A percentile compares a stretch with the other conserved stretches of the same genome.
phyloP scores from a whole-genome alignment of 2,329 filamentous ascomycete species.

The Coleophoma cylindrospora region DNA sequence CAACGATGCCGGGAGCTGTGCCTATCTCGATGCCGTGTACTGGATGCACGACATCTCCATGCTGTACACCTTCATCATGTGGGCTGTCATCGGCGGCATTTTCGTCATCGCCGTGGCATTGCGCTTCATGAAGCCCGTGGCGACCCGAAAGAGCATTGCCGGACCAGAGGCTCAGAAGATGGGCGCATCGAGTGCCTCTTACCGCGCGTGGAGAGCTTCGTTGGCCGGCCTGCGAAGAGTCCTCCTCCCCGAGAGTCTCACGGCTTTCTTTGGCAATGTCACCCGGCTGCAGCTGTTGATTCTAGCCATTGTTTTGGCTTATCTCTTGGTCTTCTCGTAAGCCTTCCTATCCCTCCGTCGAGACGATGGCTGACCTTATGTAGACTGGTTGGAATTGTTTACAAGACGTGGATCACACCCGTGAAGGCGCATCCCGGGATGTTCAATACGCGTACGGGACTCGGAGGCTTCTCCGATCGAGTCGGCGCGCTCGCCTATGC shows the following conservation, averaged over 20 bases:
- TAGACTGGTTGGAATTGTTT: constrained; percentile 58
- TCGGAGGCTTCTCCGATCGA: constrained; percentile 66
- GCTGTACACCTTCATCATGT: constrained; percentile 51
- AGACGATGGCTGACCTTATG: constrained; percentile 1
- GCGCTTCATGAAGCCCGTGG: constrained; percentile 22
- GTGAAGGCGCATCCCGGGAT: constrained; percentile 46
- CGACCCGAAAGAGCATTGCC: constrained; percentile 15
- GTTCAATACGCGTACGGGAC: constrained; percentile 58
- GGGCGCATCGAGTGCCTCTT: constrained; percentile 12
- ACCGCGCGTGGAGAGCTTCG: constrained; percentile 14
- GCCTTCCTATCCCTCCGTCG: constrained; percentile 6
- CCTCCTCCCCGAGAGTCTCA: constrained; percentile 56
- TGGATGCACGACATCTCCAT: constrained; percentile 47
- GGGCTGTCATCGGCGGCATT: constrained; percentile 45
- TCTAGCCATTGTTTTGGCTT: constrained; percentile 50
- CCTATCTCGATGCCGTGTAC: constrained; percentile 52
- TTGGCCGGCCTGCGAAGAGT: constrained; percentile 25
- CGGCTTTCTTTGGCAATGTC: constrained; percentile 58
- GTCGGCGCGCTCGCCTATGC: constrained; percentile 69
- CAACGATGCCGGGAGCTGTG: constrained; percentile 52
- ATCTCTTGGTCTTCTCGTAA: constrained; percentile 61
- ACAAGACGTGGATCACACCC: constrained; percentile 66
- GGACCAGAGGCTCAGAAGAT: constrained; percentile 19
- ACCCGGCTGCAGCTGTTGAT: constrained; percentile 64
- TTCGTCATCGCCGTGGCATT: constrained; percentile 34